These are phyloP conservation scores for Jacaranda copaia DNA, from an alignment of 257 asterid species.

Conservation along the genomic window DNA sequence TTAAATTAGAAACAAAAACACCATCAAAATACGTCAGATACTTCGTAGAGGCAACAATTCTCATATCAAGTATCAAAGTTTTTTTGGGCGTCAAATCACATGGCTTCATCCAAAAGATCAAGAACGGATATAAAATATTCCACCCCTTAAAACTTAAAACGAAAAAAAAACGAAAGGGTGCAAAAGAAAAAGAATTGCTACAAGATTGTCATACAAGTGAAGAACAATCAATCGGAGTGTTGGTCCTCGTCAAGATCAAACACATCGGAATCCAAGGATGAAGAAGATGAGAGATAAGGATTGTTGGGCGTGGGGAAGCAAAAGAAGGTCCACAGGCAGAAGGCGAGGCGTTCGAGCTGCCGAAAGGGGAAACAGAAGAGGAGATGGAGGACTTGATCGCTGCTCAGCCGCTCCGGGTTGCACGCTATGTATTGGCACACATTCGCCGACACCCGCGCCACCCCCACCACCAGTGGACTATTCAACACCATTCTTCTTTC, in stretches of 20 bases:
- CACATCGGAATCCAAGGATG: conserved; percentile 42
- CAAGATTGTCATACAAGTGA: not conserved
- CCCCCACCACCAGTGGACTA: conserved; percentile 61
- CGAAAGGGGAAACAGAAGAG: conserved; percentile 55
- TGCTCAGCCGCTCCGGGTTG: conserved; percentile 59
- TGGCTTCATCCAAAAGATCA: not conserved
- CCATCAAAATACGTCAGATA: not conserved
- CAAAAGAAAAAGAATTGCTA: not conserved
- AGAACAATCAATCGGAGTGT: conserved; percentile 51
- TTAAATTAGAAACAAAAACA: not conserved
- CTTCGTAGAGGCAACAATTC: not conserved
- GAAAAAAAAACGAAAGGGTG: too few relatives aligned
- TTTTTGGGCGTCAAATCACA: not conserved
- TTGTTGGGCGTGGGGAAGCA: conserved; percentile 60
- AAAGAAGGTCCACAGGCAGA: conserved; percentile 73
- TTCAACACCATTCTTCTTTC: conserved; percentile 71
- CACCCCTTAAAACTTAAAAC: too few relatives aligned
- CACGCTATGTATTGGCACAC: conserved; percentile 82
- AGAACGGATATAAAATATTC: too few relatives aligned
- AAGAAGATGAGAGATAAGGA: conserved; percentile 39
- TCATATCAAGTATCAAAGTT: not conserved
- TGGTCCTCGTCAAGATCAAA: conserved; percentile 41
- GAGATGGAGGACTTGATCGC: conserved; percentile 24
- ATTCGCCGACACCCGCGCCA: conserved; percentile 72
- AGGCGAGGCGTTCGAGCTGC: conserved; percentile 70